Percentiles rank a stretch among this genome's conserved stretches.
Evolutionary conservation across 257 asterid species (phyloP).

Genomic region (Scutellaria baicalensis): DNA sequence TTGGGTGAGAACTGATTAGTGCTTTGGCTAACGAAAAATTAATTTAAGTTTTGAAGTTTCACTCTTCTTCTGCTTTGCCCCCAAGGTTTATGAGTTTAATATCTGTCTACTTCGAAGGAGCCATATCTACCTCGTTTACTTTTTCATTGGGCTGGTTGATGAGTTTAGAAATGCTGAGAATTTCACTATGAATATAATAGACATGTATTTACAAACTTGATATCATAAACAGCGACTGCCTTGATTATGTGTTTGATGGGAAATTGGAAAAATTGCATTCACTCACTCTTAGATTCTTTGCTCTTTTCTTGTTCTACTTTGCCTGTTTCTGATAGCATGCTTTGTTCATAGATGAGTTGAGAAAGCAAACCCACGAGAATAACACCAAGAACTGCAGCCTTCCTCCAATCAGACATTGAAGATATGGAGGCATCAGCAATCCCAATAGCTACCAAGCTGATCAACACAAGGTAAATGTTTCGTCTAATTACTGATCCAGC

Average conservation of each 20-base stretch:
- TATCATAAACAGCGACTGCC: neutral
- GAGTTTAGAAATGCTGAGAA: neutral
- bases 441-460: slow-evolving; percentile 55
- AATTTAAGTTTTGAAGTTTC: neutral
- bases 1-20: neutral
- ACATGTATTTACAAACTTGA: neutral
- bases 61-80: neutral
- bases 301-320: slow-evolving; percentile 29
- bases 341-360: slow-evolving; percentile 74
- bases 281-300: slow-evolving; percentile 30
- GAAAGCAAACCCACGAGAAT: slow-evolving; percentile 70
- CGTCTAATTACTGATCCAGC: slow-evolving; percentile 60
- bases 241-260: neutral
- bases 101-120: neutral
- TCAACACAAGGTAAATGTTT: slow-evolving; percentile 65
- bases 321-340: slow-evolving; percentile 40
- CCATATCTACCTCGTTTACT: neutral
- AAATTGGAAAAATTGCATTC: slow-evolving; percentile 9
- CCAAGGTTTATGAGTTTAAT: neutral
- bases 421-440: slow-evolving; percentile 51
- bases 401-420: slow-evolving; percentile 53
- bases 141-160: neutral
- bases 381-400: slow-evolving; percentile 59
- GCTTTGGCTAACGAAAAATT: neutral
- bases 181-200: neutral